These are phyloP conservation scores for Cucurbitaria berberidis DNA, from an alignment of 2,329 filamentous ascomycete genomes.

Conservation along the genomic window DNA sequence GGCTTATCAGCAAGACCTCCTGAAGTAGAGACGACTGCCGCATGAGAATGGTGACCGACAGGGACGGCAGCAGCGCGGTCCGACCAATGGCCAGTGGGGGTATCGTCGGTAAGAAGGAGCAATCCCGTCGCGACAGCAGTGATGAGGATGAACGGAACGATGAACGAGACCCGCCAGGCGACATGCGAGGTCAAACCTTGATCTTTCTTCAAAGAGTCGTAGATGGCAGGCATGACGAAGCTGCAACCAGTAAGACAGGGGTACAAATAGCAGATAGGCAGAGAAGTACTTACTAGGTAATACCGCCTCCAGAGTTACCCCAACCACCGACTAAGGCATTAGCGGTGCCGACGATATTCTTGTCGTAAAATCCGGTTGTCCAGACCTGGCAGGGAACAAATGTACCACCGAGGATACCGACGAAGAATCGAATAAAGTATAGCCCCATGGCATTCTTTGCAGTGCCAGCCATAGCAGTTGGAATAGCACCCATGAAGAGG, in stretches of 20 bases:
- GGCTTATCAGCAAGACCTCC: constrained; percentile 56
- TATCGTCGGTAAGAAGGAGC: constrained; percentile 78
- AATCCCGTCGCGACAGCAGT: constrained; percentile 69
- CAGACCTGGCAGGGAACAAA: constrained; percentile 92
- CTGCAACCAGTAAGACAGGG: constrained; percentile 23
- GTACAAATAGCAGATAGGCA: not conserved
- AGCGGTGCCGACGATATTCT: constrained; percentile 86
- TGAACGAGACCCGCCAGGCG: constrained; percentile 84
- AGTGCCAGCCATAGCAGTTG: constrained; percentile 80
- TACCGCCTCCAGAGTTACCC: constrained; percentile 86
- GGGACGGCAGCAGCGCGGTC: constrained; percentile 68
- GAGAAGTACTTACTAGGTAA: constrained; percentile 68
- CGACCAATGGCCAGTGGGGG: constrained; percentile 81
- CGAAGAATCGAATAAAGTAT: constrained; percentile 78
- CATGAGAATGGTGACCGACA: constrained; percentile 57
- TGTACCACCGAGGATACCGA: constrained; percentile 76
- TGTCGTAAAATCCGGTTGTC: constrained; percentile 92
- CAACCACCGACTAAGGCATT: constrained; percentile 85
- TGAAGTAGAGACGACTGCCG: constrained; percentile 58
- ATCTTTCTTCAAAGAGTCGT: constrained; percentile 71
- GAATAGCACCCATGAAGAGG: constrained; percentile 78
- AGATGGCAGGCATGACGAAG: constrained; percentile 91
- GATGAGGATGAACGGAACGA: constrained; percentile 82
- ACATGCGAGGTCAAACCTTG: constrained; percentile 68
- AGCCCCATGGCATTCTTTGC: constrained; percentile 71